Conservation (phyloP, 2,329 filamentous ascomycete species). For the Graphilbum fragrans region DNA sequence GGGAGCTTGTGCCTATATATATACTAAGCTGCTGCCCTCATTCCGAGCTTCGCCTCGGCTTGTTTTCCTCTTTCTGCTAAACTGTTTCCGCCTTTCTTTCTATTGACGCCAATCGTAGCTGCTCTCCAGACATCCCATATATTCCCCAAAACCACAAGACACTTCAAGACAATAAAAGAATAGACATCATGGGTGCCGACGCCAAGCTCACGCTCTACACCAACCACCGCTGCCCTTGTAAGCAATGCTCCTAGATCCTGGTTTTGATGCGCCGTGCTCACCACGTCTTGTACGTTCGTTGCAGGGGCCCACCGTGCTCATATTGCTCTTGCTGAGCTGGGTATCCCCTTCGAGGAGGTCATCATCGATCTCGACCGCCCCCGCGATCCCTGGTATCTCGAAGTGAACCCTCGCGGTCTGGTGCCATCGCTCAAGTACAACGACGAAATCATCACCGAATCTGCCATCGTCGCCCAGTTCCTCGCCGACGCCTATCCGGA, state of each 20-base stretch:
- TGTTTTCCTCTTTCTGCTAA: too few relatives aligned
- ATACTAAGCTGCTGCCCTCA: too few relatives aligned
- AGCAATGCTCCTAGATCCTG: neutral
- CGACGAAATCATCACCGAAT: conserved; percentile 59
- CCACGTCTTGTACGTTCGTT: neutral
- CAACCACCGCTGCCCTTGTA: conserved; percentile 13
- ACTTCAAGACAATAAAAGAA: too few relatives aligned
- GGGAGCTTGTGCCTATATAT: too few relatives aligned
- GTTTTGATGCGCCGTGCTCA: too few relatives aligned
- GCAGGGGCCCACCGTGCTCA: conserved; percentile 61
- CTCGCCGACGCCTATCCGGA: conserved; percentile 53
- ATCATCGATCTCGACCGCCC: conserved; percentile 60
- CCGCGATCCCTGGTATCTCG: conserved; percentile 60
- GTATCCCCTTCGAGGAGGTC: conserved; percentile 55
- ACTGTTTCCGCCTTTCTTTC: too few relatives aligned
- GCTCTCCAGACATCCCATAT: too few relatives aligned
- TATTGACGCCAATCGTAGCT: too few relatives aligned
- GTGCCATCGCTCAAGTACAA: conserved; percentile 60
- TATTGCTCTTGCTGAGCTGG: conserved; percentile 56
- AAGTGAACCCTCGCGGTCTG: conserved; percentile 67
- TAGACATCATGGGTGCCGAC: conserved; percentile 3
- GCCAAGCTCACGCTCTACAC: conserved; percentile 12
- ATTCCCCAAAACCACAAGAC: too few relatives aligned
- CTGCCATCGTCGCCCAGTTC: conserved; percentile 61
- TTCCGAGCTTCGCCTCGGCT: too few relatives aligned